phyloP scores from a whole-genome alignment of 192 early-diverging fungal genomes.

The Dissophora globulifera region DNA sequence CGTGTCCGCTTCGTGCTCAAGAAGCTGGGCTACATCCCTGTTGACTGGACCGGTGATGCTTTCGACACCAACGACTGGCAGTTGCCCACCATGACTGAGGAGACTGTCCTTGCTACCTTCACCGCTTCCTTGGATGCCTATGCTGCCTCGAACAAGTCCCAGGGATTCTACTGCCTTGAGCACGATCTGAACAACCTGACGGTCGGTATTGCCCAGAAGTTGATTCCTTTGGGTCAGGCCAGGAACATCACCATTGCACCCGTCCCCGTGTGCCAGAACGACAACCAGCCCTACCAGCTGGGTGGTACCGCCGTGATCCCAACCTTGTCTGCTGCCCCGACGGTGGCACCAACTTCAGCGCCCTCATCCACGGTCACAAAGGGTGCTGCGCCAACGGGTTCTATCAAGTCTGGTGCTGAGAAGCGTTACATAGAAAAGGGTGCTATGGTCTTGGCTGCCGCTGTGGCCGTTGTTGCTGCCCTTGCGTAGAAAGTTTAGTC shows the following conservation, averaged over 20 bases:
- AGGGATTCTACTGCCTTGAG: slow-evolving; percentile 42
- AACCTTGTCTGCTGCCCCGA: neutral
- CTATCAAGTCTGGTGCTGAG: too few species aligned
- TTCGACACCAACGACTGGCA: slow-evolving; percentile 67
- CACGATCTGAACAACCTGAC: slow-evolving; percentile 31
- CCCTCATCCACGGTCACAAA: too few species aligned
- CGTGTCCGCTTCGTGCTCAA: slow-evolving; percentile 58
- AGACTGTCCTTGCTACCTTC: neutral
- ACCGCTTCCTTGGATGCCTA: slow-evolving; percentile 17
- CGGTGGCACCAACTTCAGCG: too few species aligned
- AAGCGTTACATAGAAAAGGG: too few species aligned
- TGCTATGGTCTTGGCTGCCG: too few species aligned
- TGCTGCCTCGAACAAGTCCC: slow-evolving; percentile 33
- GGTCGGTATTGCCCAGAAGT: slow-evolving; percentile 33
- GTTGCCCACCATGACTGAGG: slow-evolving; percentile 24
- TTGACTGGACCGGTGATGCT: slow-evolving; percentile 36
- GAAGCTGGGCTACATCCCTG: slow-evolving; percentile 38
- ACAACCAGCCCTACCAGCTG: slow-evolving; percentile 22
- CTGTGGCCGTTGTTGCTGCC: too few species aligned
- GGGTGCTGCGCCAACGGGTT: too few species aligned
- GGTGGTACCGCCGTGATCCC: neutral
- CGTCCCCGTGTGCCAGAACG: slow-evolving; percentile 27
- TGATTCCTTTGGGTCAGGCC: slow-evolving; percentile 32
- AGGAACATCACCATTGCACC: slow-evolving; percentile 28
- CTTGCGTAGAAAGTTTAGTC: too few species aligned